Evolutionary conservation across 78 protist species (phyloP).

Genomic region (Bodo saltans): DNA sequence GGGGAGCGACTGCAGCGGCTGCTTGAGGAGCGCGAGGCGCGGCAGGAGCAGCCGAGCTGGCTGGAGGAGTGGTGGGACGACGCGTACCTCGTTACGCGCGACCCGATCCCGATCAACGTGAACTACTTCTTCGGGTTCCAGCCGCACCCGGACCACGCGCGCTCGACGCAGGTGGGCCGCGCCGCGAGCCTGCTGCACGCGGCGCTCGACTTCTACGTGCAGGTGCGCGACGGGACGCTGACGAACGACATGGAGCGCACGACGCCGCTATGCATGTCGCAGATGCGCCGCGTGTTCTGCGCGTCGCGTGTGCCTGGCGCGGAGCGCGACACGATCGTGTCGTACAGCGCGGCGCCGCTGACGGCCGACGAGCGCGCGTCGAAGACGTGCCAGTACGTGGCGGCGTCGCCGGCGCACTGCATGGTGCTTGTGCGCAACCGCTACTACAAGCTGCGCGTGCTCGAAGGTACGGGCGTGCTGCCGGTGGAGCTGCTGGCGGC

Average conservation of each 20-base stretch:
- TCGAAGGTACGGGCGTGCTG: neutral
- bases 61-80: conserved; percentile 30
- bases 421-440: neutral
- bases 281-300: conserved; percentile 3
- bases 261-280: conserved; percentile 32
- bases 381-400: neutral
- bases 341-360: neutral
- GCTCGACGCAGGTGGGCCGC: conserved; percentile 7
- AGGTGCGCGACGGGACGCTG: conserved; percentile 1
- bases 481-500: neutral
- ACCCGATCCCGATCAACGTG: conserved; percentile 32
- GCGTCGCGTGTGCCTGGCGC: conserved; percentile 12
- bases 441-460: neutral
- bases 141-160: neutral
- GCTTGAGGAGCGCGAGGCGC: neutral
- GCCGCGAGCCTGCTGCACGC: conserved; percentile 24
- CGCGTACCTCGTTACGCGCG: conserved; percentile 17
- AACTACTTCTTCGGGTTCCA: conserved; percentile 23
- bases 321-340: conserved; percentile 7
- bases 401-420: conserved; percentile 12
- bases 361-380: neutral
- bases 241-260: neutral
- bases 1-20: neutral
- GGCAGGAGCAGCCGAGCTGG: conserved; percentile 1
- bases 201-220: neutral